These are phyloP conservation scores for Vicia faba DNA, from an alignment of 306 rosid genomes.

Conservation along the genomic window DNA sequence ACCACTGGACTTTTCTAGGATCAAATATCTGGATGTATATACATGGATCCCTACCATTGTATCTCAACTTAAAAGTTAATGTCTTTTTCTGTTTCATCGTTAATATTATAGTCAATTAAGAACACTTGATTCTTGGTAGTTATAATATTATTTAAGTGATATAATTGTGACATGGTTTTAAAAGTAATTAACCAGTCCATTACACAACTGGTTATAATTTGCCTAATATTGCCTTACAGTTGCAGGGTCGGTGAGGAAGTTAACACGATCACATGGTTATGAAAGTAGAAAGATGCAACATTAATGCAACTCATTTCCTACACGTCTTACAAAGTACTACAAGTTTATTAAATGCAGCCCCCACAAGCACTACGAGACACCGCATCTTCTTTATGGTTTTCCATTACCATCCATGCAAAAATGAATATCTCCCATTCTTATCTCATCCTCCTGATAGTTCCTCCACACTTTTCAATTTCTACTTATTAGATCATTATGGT, in stretches of 20 bases:
- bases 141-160: background rate
- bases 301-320: background rate
- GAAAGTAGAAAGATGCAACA: background rate
- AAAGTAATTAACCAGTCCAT: too few relatives aligned
- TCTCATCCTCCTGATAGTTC: too few relatives aligned
- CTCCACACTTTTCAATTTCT: too few relatives aligned
- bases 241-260: background rate
- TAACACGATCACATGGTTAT: slow-evolving; percentile 15
- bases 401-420: background rate
- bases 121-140: background rate
- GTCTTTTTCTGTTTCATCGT: background rate
- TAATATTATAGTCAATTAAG: background rate
- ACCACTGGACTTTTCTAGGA: background rate
- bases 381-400: background rate
- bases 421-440: too few relatives aligned
- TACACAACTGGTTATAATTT: background rate
- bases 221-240: background rate
- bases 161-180: too few relatives aligned
- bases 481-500: background rate
- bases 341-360: background rate
- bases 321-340: background rate
- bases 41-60: background rate
- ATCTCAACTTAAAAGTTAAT: background rate
- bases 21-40: too few relatives aligned
- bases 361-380: background rate